Percentiles rank a stretch among this genome's conserved stretches.
phyloP scores from a whole-genome alignment of 371 early-diverging fungal species.

The Paraphysoderma sedebokerense region DNA sequence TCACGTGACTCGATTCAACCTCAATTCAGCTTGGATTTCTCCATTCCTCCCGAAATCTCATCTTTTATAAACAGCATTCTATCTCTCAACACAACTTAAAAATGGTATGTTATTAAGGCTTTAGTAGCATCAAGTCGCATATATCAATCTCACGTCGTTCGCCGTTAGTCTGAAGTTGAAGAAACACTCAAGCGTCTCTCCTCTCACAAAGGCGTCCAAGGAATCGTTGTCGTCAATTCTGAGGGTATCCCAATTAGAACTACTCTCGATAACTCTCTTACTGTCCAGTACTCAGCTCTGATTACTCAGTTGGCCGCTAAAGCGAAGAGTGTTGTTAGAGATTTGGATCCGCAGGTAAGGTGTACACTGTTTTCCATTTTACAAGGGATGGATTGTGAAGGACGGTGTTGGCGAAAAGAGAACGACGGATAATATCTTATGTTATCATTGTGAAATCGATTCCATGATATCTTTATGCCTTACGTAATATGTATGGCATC shows the following conservation, averaged over 20 bases:
- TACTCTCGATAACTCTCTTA: constrained; percentile 58
- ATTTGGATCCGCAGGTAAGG: constrained; percentile 51
- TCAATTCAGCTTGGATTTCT: too few species aligned
- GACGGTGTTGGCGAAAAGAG: background rate
- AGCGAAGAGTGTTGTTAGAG: constrained; percentile 41
- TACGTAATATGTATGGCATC: too few species aligned
- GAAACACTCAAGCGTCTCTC: constrained; percentile 78
- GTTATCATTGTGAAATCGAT: too few species aligned
- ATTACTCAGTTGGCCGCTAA: constrained; percentile 54
- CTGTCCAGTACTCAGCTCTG: constrained; percentile 58
- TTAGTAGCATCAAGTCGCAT: too few species aligned
- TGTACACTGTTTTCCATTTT: background rate
- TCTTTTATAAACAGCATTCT: too few species aligned
- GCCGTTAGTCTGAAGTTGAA: constrained; percentile 68
- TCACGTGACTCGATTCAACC: too few species aligned
- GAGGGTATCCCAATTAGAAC: constrained; percentile 76
- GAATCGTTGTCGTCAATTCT: constrained; percentile 53
- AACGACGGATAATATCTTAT: background rate
- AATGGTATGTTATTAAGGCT: too few species aligned
- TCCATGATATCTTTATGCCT: too few species aligned
- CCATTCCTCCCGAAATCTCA: too few species aligned
- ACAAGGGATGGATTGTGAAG: background rate
- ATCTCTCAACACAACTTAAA: too few species aligned
- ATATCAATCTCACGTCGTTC: too few species aligned
- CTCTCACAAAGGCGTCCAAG: constrained; percentile 62